These are phyloP conservation scores for Persicaria tinctoria DNA, from an alignment of 148 eudicot species.

Conservation along the genomic window DNA sequence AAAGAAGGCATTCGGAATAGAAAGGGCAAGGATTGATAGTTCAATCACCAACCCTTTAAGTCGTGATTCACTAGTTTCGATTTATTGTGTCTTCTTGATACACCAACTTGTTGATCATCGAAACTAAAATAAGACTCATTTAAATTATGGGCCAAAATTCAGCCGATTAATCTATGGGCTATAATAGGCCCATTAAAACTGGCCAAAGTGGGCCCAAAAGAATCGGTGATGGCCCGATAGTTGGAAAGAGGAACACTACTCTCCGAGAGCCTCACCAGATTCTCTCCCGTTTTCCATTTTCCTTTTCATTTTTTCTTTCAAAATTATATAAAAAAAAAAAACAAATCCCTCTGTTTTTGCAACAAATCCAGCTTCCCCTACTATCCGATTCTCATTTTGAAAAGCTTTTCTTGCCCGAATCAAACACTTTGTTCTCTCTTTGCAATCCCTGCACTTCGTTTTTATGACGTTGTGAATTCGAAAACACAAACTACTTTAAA, in stretches of 20 bases:
- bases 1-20: no score
- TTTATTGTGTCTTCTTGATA: no score
- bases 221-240: no score
- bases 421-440: conserved; percentile 1
- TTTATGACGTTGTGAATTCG: neutral
- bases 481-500: neutral
- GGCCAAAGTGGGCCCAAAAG: neutral
- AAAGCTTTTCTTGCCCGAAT: neutral
- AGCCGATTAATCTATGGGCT: no score
- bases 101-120: no score
- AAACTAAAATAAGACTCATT: no score
- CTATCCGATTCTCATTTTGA: neutral
- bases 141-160: no score
- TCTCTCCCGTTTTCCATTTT: neutral
- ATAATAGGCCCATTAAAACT: no score
- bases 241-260: no score
- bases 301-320: neutral
- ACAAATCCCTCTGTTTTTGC: conserved; percentile 2
- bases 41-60: no score
- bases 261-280: neutral
- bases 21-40: no score
- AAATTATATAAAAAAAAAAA: neutral
- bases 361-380: conserved; percentile 11
- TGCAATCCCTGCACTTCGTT: conserved; percentile 6
- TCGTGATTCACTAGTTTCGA: no score